Evolutionary conservation across 163 green algal species (phyloP).

Genomic region (Chlamydomonas reinhardtii): DNA sequence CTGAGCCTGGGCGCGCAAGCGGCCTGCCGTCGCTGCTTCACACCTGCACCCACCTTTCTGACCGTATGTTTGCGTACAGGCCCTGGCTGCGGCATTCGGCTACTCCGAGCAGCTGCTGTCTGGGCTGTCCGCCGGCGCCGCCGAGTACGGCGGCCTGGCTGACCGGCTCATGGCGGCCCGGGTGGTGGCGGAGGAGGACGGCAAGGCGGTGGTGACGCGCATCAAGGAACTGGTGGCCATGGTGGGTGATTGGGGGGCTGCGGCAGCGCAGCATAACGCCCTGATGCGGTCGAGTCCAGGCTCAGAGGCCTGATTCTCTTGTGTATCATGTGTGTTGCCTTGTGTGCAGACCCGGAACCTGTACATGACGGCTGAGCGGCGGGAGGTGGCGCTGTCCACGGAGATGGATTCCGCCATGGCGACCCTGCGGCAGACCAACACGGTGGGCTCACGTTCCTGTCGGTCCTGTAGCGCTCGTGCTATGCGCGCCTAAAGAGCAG

Average conservation of each 20-base stretch:
- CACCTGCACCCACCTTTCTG: too few species aligned
- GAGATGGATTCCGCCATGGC: slow-evolving; percentile 43
- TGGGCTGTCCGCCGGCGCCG: slow-evolving; percentile 16
- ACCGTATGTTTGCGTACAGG: not conserved
- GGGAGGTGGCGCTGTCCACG: slow-evolving; percentile 53
- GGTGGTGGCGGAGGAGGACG: slow-evolving; percentile 45
- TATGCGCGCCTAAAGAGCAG: too few species aligned
- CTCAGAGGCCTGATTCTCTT: too few species aligned
- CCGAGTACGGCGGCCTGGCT: slow-evolving; percentile 8
- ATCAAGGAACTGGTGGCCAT: slow-evolving; percentile 52
- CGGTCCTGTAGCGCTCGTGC: not conserved
- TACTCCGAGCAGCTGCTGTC: slow-evolving; percentile 23
- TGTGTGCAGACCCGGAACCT: slow-evolving; percentile 48
- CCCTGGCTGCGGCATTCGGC: slow-evolving; percentile 45
- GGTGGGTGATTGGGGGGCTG: not conserved
- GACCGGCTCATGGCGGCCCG: slow-evolving; percentile 38
- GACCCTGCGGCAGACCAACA: slow-evolving; percentile 47
- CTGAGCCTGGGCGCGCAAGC: too few species aligned
- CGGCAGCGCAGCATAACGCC: too few species aligned
- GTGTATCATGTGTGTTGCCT: too few species aligned
- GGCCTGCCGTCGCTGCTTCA: too few species aligned
- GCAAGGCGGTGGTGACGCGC: slow-evolving; percentile 34
- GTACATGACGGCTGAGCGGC: slow-evolving; percentile 49
- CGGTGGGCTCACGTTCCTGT: not conserved
- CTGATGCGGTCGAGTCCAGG: too few species aligned